A percentile compares a stretch with the other conserved stretches of the same genome.
Evolutionary conservation across 192 early-diverging fungal species (phyloP).

Genomic region (Spizellomyces punctatus): DNA sequence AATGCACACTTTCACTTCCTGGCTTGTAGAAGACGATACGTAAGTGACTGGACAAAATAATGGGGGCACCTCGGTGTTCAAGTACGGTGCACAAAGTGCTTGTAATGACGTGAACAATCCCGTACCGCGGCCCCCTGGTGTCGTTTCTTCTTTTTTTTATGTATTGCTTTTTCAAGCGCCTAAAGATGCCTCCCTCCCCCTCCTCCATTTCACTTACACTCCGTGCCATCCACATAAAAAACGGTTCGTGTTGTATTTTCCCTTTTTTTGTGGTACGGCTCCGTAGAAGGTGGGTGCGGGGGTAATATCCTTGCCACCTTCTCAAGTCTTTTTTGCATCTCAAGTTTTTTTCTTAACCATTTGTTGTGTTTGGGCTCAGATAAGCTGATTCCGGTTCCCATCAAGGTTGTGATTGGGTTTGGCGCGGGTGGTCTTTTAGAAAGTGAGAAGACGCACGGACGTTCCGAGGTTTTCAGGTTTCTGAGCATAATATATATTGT

Average conservation of each 20-base stretch:
- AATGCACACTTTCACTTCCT: slow-evolving; percentile 27
- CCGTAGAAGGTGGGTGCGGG: slow-evolving; percentile 1
- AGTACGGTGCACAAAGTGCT: neutral
- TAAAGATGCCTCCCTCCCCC: neutral
- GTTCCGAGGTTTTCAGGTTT: too few species aligned
- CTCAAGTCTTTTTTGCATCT: neutral
- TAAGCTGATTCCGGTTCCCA: slow-evolving; percentile 3
- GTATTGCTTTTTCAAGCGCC: slow-evolving; percentile 10
- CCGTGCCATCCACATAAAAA: neutral
- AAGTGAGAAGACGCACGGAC: too few species aligned
- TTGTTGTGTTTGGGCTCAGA: neutral
- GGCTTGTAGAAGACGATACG: slow-evolving; percentile 28
- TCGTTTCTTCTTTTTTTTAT: slow-evolving; percentile 10
- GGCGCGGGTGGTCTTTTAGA: too few species aligned
- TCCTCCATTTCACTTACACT: neutral
- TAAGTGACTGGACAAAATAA: slow-evolving; percentile 14
- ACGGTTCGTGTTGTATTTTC: neutral
- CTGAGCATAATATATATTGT: too few species aligned
- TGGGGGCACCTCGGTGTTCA: neutral
- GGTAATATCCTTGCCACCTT: neutral
- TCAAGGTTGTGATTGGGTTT: neutral
- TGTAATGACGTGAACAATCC: neutral
- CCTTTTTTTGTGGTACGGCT: slow-evolving; percentile 1
- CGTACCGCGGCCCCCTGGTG: neutral
- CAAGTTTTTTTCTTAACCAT: neutral